Evolutionary conservation across 2,329 filamentous ascomycete genomes (phyloP), one percentile per base, ranked within the genome.

Genomic region (Epichloe brachyelytri): DNA sequence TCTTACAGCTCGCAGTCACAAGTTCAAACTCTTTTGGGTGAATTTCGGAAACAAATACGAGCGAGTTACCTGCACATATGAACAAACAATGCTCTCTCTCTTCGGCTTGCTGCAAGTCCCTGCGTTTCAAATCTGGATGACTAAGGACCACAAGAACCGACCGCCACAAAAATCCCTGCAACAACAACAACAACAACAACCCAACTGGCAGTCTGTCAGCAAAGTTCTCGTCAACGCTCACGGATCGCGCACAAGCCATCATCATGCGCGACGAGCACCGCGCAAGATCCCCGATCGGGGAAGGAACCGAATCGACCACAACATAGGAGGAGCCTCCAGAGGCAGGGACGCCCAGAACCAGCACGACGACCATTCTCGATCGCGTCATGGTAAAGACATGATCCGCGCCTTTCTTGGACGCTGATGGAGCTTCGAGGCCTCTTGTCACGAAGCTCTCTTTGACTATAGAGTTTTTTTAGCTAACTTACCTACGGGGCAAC

Each of bases 361-460:
- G 61, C 63, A 67, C 60, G 66, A 70, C 58, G 65, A 67, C 64
- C 65, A 68, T 60, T 67, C 68, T 61, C 71, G 66, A 66, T 67
- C 69, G 68, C 68, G 71, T 70, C 72, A 76, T 70, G 73, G 70
- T 73, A 73, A 73, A 71, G 62, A 63, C 62, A 64, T 57, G 62
- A 60, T 65, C 64, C 62, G 65, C 58, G 63, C 59, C 57, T 60
- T 58, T 53, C 53, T 53, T 54, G 57, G 56, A 59, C 44, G 54
- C 56, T 57, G 52, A 52, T 45, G 45, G 12, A 54, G 50, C 50
- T 41, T 49, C 41, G 43, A 49, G 44, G 45, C 45, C 20, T 48
- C 30, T 49, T 51, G 46, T 41, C 46, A 41, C 15, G 39, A 26
- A 44, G 30, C 43, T 47, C 7, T 48, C 36, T 43, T 48, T 37